Percentiles rank a stretch among this genome's conserved stretches.
phyloP scores from a whole-genome alignment of 2,329 filamentous ascomycete species.

The Colletotrichum trifolii region DNA sequence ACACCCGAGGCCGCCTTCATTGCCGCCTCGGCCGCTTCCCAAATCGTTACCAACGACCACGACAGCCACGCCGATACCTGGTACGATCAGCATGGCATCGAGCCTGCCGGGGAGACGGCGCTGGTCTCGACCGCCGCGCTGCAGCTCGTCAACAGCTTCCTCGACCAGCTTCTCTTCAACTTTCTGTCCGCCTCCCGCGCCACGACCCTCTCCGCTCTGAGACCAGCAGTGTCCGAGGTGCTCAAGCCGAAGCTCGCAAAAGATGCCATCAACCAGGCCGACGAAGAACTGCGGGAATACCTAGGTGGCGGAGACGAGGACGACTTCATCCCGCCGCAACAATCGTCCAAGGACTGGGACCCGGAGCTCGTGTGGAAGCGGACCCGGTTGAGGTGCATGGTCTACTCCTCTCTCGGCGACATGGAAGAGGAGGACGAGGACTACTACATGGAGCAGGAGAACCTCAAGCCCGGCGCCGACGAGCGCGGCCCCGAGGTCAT shows the following conservation, averaged over 20 bases:
- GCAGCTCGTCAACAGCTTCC: conserved; percentile 85
- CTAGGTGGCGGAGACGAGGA: conserved; percentile 83
- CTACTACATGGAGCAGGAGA: conserved; percentile 83
- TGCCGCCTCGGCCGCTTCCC: conserved; percentile 85
- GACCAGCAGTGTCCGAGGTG: conserved; percentile 86
- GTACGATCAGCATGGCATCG: conserved; percentile 75
- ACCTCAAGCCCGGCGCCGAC: conserved; percentile 68
- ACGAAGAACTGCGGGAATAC: conserved; percentile 89
- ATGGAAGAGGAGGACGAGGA: conserved; percentile 99
- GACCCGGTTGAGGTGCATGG: conserved; percentile 94
- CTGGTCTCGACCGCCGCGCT: conserved; percentile 80
- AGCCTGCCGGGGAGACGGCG: conserved; percentile 74
- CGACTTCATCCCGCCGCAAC: conserved; percentile 65
- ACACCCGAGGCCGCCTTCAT: conserved; percentile 88
- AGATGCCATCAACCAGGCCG: conserved; percentile 83
- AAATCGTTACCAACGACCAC: conserved; percentile 91
- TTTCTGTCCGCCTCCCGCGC: conserved; percentile 85
- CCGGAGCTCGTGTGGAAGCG: conserved; percentile 95
- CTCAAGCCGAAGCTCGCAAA: conserved; percentile 89
- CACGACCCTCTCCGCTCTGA: conserved; percentile 78
- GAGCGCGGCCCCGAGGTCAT: conserved; percentile 75
- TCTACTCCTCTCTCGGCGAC: conserved; percentile 95
- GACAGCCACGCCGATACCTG: conserved; percentile 78
- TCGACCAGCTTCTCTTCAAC: conserved; percentile 93
- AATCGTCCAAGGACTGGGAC: conserved; percentile 76